Percentiles rank a stretch among this genome's conserved stretches.
phyloP scores from a whole-genome alignment of 331 rosid species.

The Telfairia occidentalis region DNA sequence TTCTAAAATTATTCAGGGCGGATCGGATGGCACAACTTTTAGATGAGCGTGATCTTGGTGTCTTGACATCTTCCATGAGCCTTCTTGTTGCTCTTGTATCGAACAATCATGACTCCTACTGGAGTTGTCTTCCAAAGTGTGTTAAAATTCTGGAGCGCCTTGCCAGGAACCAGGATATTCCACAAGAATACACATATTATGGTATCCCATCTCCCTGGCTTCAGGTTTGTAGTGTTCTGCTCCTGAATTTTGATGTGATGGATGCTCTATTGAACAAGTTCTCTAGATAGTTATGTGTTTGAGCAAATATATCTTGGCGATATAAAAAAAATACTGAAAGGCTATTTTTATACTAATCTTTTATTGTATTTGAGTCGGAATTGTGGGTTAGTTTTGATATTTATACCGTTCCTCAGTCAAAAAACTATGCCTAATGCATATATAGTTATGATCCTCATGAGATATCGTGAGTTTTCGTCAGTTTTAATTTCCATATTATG shows the following conservation, averaged over 20 bases:
- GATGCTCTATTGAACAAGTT: background rate
- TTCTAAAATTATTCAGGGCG: slow-evolving; percentile 48
- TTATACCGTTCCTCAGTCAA: background rate
- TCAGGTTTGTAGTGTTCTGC: slow-evolving; percentile 60
- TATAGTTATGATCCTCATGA: background rate
- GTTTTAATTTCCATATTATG: background rate
- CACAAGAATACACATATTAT: slow-evolving; percentile 94
- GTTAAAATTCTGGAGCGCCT: slow-evolving; percentile 90
- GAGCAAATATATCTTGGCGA: background rate
- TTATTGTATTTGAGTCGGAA: background rate
- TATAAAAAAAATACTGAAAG: background rate
- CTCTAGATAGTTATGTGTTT: background rate
- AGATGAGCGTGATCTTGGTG: slow-evolving; percentile 98
- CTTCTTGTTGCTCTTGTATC: slow-evolving; percentile 95
- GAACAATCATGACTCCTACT: slow-evolving; percentile 75
- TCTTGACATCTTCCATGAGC: slow-evolving; percentile 96
- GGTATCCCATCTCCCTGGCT: slow-evolving; percentile 99
- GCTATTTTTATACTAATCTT: background rate
- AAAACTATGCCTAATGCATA: background rate
- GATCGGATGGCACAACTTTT: slow-evolving; percentile 98
- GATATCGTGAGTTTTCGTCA: background rate
- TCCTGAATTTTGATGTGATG: background rate
- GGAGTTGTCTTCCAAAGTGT: slow-evolving; percentile 98
- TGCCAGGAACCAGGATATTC: slow-evolving; percentile 95
- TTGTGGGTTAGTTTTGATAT: background rate